phyloP scores from a whole-genome alignment of 805 yeast genomes.

The Candida berthetii region DNA sequence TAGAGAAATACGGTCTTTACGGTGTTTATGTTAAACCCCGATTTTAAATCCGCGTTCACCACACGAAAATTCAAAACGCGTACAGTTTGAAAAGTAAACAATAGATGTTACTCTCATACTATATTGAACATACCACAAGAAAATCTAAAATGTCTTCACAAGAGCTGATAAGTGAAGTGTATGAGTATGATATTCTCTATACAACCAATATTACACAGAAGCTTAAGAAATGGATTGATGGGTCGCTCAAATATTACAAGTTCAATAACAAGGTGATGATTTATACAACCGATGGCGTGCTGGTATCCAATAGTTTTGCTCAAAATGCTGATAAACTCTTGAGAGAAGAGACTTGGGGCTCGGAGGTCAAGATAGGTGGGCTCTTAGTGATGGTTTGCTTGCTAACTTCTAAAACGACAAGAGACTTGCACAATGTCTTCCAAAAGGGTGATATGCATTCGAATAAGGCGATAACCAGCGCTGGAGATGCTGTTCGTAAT shows the following conservation, averaged over 20 bases:
- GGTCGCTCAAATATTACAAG: slow-evolving; percentile 13
- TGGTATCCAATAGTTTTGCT: slow-evolving; percentile 11
- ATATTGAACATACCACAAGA: too few relatives aligned
- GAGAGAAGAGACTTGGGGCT: slow-evolving; percentile 8
- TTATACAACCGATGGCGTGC: slow-evolving; percentile 7
- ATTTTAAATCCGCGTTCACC: too few relatives aligned
- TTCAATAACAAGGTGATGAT: slow-evolving; percentile 17
- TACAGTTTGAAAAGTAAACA: too few relatives aligned
- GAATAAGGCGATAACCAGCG: background rate
- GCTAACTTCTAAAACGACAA: slow-evolving; percentile 4
- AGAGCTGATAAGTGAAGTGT: slow-evolving; percentile 14
- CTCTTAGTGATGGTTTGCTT: slow-evolving; percentile 11
- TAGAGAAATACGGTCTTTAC: too few relatives aligned
- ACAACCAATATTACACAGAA: slow-evolving; percentile 15
- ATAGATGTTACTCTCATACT: too few relatives aligned
- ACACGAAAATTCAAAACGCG: too few relatives aligned
- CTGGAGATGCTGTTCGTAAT: too few relatives aligned
- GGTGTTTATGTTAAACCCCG: too few relatives aligned
- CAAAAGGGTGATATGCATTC: slow-evolving; percentile 1
- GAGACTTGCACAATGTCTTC: slow-evolving; percentile 14
- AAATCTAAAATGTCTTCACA: too few relatives aligned
- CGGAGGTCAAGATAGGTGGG: slow-evolving; percentile 11
- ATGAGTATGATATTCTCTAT: slow-evolving; percentile 14
- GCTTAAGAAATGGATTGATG: slow-evolving; percentile 19
- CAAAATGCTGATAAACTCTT: slow-evolving; percentile 4